Percentiles rank a stretch among this genome's conserved stretches.
Evolutionary conservation across 2,329 filamentous ascomycete genomes (phyloP).

Genomic region (Lecanicillium sp.): DNA sequence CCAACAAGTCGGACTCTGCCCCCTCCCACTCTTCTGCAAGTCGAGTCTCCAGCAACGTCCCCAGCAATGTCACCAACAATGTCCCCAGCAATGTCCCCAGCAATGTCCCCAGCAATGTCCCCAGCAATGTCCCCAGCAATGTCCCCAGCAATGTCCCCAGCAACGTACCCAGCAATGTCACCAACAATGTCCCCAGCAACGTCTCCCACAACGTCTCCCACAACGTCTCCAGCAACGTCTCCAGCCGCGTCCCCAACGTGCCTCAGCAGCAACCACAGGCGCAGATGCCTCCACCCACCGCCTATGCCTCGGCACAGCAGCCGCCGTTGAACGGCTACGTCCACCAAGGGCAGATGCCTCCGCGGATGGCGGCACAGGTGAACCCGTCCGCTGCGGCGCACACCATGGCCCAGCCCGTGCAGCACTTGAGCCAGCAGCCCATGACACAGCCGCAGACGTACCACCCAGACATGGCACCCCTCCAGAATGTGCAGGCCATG

Average conservation of each 20-base stretch:
- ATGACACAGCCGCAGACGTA: background rate
- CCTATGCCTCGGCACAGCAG: background rate
- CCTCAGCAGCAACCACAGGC: background rate
- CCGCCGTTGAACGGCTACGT: background rate
- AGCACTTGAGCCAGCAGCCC: background rate
- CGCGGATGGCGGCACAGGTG: background rate
- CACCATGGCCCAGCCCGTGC: background rate
- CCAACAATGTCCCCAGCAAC: background rate
- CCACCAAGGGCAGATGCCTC: background rate
- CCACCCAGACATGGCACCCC: background rate
- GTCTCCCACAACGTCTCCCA: background rate
- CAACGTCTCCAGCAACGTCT: background rate
- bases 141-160: too few species aligned
- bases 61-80: background rate
- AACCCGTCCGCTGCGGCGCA: conserved; percentile 1
- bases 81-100: background rate
- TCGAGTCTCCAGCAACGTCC: background rate
- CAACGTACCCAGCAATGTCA: too few species aligned
- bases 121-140: too few species aligned
- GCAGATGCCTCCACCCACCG: background rate
- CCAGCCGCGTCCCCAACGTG: background rate
- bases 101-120: too few species aligned
- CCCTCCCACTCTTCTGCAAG: background rate
- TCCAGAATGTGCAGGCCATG: background rate
- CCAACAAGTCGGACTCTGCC: background rate